Percentiles rank a stretch among this genome's conserved stretches.
Evolutionary conservation across 2,329 filamentous ascomycete species (phyloP).

Genomic region (Cryoendolithus antarcticus): DNA sequence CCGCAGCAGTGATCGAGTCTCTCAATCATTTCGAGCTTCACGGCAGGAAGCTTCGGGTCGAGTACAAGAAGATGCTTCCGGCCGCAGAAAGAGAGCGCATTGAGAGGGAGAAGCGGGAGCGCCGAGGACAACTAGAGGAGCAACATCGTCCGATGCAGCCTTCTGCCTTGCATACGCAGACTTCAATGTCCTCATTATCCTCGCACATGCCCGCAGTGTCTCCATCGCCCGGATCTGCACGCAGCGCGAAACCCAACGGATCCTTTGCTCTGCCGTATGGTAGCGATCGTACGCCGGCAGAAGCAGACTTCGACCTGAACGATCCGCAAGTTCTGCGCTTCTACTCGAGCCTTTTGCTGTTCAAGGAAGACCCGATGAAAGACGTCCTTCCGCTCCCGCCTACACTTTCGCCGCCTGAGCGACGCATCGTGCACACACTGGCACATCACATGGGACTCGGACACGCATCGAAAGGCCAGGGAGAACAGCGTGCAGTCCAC

Average conservation of each 20-base stretch:
- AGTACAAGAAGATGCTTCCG: slow-evolving; percentile 99
- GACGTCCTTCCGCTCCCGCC: slow-evolving; percentile 78
- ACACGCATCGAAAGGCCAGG: slow-evolving; percentile 79
- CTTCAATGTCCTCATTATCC: slow-evolving; percentile 70
- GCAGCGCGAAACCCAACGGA: slow-evolving; percentile 30
- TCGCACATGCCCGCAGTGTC: slow-evolving; percentile 46
- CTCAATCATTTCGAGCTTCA: slow-evolving; percentile 96
- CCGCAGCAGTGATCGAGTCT: slow-evolving; percentile 76
- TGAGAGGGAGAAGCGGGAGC: slow-evolving; percentile 91
- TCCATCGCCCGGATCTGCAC: slow-evolving; percentile 54
- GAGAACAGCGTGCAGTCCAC: slow-evolving; percentile 79
- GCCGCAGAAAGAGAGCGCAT: slow-evolving; percentile 89
- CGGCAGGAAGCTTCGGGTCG: slow-evolving; percentile 84
- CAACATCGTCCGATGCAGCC: slow-evolving; percentile 67
- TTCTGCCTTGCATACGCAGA: slow-evolving; percentile 64
- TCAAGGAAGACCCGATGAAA: slow-evolving; percentile 65
- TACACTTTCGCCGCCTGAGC: slow-evolving; percentile 67
- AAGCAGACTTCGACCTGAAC: slow-evolving; percentile 71
- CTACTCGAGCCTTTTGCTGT: slow-evolving; percentile 81
- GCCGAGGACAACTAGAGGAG: slow-evolving; percentile 89
- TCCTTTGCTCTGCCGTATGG: slow-evolving; percentile 17
- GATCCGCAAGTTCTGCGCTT: slow-evolving; percentile 76
- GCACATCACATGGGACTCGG: slow-evolving; percentile 90
- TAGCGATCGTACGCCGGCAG: slow-evolving; percentile 19
- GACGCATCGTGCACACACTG: slow-evolving; percentile 82